phyloP scores from a whole-genome alignment of 257 asterid genomes.

The Capsicum chinense region DNA sequence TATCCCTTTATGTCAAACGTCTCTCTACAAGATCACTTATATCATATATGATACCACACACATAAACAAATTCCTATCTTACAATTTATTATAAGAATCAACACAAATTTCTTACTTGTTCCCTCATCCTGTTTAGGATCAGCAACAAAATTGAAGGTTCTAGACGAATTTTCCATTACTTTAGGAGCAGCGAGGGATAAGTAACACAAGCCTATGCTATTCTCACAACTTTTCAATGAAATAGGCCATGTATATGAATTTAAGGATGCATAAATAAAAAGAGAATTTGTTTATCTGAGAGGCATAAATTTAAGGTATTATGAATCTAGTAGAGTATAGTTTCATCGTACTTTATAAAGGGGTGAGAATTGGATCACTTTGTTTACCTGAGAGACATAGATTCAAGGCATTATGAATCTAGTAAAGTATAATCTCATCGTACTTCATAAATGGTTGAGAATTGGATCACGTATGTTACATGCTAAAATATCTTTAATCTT shows the following conservation, averaged over 20 bases:
- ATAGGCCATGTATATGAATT: background rate
- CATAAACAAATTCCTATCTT: slow-evolving; percentile 23
- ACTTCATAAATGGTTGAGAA: too few relatives aligned
- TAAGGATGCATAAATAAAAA: background rate
- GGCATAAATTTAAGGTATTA: background rate
- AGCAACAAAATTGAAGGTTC: slow-evolving; percentile 76
- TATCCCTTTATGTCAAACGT: slow-evolving; percentile 95
- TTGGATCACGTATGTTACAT: too few relatives aligned
- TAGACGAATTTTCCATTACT: slow-evolving; percentile 85
- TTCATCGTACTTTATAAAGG: too few relatives aligned
- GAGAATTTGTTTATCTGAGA: background rate
- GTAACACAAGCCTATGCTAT: slow-evolving; percentile 36
- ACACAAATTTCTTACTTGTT: slow-evolving; percentile 32
- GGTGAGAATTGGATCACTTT: too few relatives aligned
- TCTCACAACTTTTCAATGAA: background rate
- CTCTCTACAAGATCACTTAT: slow-evolving; percentile 84
- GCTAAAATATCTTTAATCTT: too few relatives aligned
- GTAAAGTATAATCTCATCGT: too few relatives aligned
- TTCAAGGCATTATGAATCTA: too few relatives aligned
- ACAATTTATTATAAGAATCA: slow-evolving; percentile 27
- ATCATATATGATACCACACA: slow-evolving; percentile 46
- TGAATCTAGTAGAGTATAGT: too few relatives aligned
- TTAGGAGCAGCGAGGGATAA: slow-evolving; percentile 93
- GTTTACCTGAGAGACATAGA: too few relatives aligned
- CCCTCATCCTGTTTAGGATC: slow-evolving; percentile 57